These are phyloP conservation scores for Phytopythium vexans DNA, from an alignment of 352 stramenopile genomes.

Conservation along the genomic window DNA sequence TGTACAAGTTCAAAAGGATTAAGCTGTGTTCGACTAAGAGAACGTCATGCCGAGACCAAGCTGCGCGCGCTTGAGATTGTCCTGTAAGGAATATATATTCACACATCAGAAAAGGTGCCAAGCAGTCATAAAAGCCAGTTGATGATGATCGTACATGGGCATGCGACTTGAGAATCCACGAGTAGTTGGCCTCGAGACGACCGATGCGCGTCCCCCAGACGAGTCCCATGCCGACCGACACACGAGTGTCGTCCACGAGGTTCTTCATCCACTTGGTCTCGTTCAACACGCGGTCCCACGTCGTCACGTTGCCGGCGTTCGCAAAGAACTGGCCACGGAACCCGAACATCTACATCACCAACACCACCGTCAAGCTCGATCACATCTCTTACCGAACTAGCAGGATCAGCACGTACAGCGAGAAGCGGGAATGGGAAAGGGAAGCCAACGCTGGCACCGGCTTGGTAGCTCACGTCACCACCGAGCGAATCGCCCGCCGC, in stretches of 20 bases:
- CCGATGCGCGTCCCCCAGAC: slow-evolving; percentile 85
- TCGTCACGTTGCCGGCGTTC: slow-evolving; percentile 89
- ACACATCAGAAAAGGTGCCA: not conserved
- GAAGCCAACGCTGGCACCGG: slow-evolving; percentile 82
- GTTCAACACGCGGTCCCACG: slow-evolving; percentile 79
- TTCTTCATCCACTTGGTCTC: slow-evolving; percentile 91
- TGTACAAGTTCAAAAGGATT: too few relatives aligned
- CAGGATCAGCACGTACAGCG: slow-evolving; percentile 39
- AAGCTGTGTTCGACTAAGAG: slow-evolving; percentile 33
- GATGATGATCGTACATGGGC: slow-evolving; percentile 45
- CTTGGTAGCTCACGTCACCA: slow-evolving; percentile 87
- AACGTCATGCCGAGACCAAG: slow-evolving; percentile 84
- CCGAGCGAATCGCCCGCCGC: slow-evolving; percentile 82
- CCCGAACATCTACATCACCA: slow-evolving; percentile 55
- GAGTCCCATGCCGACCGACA: slow-evolving; percentile 83
- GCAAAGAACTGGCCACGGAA: slow-evolving; percentile 87
- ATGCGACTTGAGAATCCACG: slow-evolving; percentile 86
- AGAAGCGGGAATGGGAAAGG: slow-evolving; percentile 81
- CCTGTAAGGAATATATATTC: slow-evolving; percentile 30
- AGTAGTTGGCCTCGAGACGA: slow-evolving; percentile 90
- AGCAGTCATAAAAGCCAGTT: not conserved
- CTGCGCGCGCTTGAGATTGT: slow-evolving; percentile 85
- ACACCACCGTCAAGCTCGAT: not conserved
- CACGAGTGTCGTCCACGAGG: slow-evolving; percentile 80
- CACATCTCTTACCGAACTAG: slow-evolving; percentile 1